Percentiles rank a stretch among this genome's conserved stretches.
These are phyloP conservation scores for Fusarium pilosicola DNA, from an alignment of 2,329 filamentous ascomycete genomes.

Conservation along the genomic window DNA sequence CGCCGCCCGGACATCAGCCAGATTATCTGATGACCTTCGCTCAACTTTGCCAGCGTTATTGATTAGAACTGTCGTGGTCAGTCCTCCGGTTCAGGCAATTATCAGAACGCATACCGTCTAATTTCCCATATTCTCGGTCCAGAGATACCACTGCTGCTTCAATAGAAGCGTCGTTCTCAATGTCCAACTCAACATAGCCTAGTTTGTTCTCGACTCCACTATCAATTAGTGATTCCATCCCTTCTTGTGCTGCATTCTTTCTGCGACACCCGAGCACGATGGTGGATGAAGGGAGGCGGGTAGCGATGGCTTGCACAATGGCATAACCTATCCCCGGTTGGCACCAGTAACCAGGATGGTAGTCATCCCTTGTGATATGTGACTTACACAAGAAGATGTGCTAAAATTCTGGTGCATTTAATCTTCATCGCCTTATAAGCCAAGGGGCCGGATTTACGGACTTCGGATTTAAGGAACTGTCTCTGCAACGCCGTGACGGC, in stretches of 20 bases:
- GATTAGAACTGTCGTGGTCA: not conserved
- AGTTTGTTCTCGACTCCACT: not conserved
- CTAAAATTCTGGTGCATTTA: accelerated
- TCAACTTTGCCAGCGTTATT: conserved; percentile 14
- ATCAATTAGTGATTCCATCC: not conserved
- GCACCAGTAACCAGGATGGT: conserved; percentile 4
- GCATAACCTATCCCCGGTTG: conserved; percentile 15
- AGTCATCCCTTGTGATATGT: not conserved
- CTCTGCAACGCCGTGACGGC: not conserved
- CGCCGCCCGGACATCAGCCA: not conserved
- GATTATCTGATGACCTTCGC: not conserved
- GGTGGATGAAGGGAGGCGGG: not conserved
- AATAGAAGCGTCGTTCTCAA: not conserved
- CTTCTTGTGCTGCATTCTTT: not conserved
- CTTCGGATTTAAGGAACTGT: not conserved
- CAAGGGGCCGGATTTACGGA: not conserved
- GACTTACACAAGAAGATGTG: too few species aligned
- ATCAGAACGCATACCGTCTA: not conserved
- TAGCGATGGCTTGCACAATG: conserved; percentile 9
- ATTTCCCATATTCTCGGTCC: not conserved
- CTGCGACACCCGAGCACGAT: conserved; percentile 7
- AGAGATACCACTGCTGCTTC: not conserved
- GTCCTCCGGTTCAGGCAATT: accelerated
- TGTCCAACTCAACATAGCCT: not conserved
- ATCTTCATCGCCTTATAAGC: not conserved